phyloP scores from a whole-genome alignment of 129 eudicot genomes.

The Arctium lappa region DNA sequence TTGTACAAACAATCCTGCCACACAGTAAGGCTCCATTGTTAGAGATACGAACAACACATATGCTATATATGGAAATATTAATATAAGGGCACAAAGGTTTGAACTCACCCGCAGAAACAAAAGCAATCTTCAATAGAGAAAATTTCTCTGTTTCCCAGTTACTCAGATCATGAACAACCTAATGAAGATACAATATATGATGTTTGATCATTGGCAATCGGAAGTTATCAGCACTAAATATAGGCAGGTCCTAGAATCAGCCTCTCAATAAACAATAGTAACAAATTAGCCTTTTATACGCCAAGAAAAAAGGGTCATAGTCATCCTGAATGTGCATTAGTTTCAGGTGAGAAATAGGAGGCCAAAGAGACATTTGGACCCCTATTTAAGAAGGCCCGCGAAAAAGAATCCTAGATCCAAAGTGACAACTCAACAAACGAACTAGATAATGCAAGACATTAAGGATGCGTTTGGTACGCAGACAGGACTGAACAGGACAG shows the following conservation, averaged over 20 bases:
- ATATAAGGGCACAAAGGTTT: neutral
- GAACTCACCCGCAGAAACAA: conserved; percentile 47
- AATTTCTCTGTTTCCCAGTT: conserved; percentile 46
- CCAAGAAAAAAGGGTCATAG: neutral
- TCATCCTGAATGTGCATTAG: neutral
- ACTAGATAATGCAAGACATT: neutral
- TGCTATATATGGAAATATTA: neutral
- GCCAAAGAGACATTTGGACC: neutral
- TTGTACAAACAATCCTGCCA: conserved; percentile 56
- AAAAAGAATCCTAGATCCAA: neutral
- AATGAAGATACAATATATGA: neutral
- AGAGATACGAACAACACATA: neutral
- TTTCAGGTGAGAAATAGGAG: neutral
- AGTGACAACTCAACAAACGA: neutral
- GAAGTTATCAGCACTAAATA: neutral
- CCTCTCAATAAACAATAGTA: neutral
- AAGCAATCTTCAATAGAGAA: conserved; percentile 35
- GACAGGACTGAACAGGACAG: too few relatives aligned
- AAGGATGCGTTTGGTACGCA: too few relatives aligned
- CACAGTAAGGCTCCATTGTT: conserved; percentile 7
- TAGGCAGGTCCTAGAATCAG: neutral
- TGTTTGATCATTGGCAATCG: neutral
- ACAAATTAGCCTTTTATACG: neutral
- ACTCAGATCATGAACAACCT: conserved; percentile 51
- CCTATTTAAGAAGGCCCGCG: neutral